phyloP scores from a whole-genome alignment of 2,329 filamentous ascomycete species.

The Trichoderma sp. region DNA sequence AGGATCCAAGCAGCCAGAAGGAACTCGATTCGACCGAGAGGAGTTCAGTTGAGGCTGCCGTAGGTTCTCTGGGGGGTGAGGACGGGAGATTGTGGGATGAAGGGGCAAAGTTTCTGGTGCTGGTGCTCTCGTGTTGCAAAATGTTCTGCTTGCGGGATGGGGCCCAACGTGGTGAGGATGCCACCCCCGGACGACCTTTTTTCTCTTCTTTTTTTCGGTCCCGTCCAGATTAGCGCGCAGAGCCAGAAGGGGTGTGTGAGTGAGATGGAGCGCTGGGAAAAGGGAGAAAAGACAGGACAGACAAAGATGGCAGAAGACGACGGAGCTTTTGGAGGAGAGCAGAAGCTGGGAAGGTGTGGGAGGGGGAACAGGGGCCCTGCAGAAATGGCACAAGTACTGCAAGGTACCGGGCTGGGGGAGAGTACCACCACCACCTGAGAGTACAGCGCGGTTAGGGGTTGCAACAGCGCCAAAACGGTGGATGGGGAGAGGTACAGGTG shows the following conservation, averaged over 20 bases:
- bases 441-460: background rate
- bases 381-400: constrained; percentile 4
- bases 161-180: constrained; percentile 11
- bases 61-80: background rate
- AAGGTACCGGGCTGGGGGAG: constrained; percentile 3
- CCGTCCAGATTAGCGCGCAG: constrained; percentile 20
- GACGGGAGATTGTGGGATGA: constrained; percentile 7
- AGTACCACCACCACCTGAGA: background rate
- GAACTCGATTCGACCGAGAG: background rate
- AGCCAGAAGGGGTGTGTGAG: constrained; percentile 9
- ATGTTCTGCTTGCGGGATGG: background rate
- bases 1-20: background rate
- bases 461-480: background rate
- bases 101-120: background rate
- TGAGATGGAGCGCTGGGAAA: constrained; percentile 2
- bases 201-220: background rate
- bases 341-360: constrained; percentile 14
- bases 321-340: background rate
- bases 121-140: constrained; percentile 16
- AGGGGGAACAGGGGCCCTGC: constrained; percentile 4
- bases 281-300: background rate
- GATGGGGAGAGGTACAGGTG: background rate
- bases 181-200: background rate
- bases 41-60: background rate
- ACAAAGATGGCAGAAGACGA: background rate